phyloP scores from a whole-genome alignment of 2,329 filamentous ascomycete species.

The Periconia digitata region DNA sequence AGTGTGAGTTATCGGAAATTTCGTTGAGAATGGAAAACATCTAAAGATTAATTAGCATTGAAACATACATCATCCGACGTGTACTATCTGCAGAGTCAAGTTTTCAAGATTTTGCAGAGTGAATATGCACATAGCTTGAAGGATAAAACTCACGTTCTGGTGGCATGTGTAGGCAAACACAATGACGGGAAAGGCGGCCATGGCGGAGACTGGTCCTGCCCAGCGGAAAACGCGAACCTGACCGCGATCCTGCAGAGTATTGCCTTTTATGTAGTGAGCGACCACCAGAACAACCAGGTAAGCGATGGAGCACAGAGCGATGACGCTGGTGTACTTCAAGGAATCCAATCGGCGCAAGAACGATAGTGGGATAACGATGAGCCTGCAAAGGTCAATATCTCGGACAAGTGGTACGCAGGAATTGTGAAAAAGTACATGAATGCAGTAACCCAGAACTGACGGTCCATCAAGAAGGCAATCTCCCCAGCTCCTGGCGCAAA shows the following conservation, averaged over 20 bases:
- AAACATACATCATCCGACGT: neutral
- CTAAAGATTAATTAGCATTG: slow-evolving; percentile 46
- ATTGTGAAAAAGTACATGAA: slow-evolving; percentile 69
- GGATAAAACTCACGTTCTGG: slow-evolving; percentile 71
- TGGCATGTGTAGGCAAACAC: slow-evolving; percentile 99
- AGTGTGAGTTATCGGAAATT: slow-evolving; percentile 80
- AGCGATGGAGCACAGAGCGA: slow-evolving; percentile 88
- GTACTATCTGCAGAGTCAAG: neutral
- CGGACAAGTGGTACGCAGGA: neutral
- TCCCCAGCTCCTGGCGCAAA: slow-evolving; percentile 67
- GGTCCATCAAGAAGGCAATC: slow-evolving; percentile 76
- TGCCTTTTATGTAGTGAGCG: slow-evolving; percentile 81
- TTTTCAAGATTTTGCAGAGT: neutral
- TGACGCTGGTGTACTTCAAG: slow-evolving; percentile 92
- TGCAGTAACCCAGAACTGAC: slow-evolving; percentile 95
- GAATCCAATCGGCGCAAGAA: slow-evolving; percentile 91
- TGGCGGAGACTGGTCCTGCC: slow-evolving; percentile 73
- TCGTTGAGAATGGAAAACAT: slow-evolving; percentile 99
- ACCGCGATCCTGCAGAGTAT: slow-evolving; percentile 72
- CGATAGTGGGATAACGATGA: slow-evolving; percentile 90
- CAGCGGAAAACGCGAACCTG: slow-evolving; percentile 76
- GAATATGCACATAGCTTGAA: neutral
- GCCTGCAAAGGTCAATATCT: slow-evolving; percentile 50
- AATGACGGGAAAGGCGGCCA: slow-evolving; percentile 89
- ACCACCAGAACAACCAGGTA: slow-evolving; percentile 92